These are phyloP conservation scores for Ganoderma multipileum DNA, from an alignment of 1,284 basidiomycete species.

Conservation along the genomic window DNA sequence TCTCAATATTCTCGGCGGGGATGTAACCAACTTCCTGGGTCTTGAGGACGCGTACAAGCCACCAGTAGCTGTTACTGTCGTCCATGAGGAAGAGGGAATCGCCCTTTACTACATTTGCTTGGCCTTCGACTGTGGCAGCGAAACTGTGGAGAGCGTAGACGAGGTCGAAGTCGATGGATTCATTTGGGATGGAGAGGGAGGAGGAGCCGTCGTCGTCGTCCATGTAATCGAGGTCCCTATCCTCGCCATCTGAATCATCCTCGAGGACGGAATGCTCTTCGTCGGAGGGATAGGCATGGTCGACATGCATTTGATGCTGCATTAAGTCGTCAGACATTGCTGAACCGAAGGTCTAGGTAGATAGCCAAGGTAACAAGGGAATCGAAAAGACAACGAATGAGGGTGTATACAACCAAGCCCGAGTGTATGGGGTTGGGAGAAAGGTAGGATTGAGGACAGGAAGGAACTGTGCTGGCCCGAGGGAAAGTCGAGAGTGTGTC, in stretches of 20 bases:
- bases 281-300: conserved; percentile 58
- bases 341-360: neutral
- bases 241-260: conserved; percentile 77
- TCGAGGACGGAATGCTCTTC: conserved; percentile 81
- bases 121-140: conserved; percentile 94
- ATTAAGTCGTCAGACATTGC: conserved; percentile 59
- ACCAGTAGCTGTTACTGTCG: conserved; percentile 98
- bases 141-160: conserved; percentile 93
- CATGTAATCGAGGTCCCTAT: conserved; percentile 66
- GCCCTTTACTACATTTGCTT: conserved; percentile 96
- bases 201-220: conserved; percentile 82
- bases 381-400: neutral
- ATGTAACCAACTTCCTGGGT: conserved; percentile 99
- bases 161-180: conserved; percentile 90
- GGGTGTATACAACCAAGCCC: neutral
- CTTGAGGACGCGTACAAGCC: conserved; percentile 95
- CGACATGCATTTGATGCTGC: conserved; percentile 59
- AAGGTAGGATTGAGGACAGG: neutral
- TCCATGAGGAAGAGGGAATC: conserved; percentile 94
- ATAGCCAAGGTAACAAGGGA: neutral
- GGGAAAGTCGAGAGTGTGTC: neutral
- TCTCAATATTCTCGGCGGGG: conserved; percentile 99
- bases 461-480: neutral
- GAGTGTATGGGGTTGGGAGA: neutral
- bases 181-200: conserved; percentile 86